Percentiles rank a stretch among this genome's conserved stretches.
Conservation (phyloP, 176 grass and related monocot species). For the Aegilops bicornis region DNA sequence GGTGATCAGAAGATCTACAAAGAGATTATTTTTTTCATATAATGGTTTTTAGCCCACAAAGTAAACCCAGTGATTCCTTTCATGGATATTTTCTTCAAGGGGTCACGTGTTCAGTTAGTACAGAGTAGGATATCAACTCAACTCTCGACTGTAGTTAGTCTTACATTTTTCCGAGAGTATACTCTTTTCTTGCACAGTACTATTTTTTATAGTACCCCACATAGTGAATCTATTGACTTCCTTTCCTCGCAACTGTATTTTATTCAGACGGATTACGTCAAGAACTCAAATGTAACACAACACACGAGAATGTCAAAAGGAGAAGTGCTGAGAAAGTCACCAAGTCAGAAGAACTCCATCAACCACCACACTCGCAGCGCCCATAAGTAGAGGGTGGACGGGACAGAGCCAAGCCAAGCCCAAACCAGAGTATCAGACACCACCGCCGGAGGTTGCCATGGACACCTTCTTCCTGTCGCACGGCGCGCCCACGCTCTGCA, state of each 20-base stretch:
- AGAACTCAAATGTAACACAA: neutral
- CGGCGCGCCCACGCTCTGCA: slow-evolving; percentile 74
- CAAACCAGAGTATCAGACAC: neutral
- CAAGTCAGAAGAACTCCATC: neutral
- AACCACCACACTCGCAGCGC: neutral
- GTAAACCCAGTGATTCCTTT: neutral
- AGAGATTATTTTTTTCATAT: neutral
- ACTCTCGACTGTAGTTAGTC: neutral
- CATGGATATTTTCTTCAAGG: neutral
- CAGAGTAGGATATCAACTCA: neutral
- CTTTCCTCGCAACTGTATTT: neutral
- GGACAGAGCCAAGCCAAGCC: neutral
- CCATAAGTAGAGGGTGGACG: neutral
- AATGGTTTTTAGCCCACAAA: neutral
- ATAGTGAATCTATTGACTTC: neutral
- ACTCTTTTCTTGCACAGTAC: too few species aligned
- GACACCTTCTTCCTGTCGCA: slow-evolving; percentile 92
- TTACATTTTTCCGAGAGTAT: neutral
- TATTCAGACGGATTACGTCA: neutral
- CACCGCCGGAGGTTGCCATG: slow-evolving; percentile 18
- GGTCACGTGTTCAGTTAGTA: neutral
- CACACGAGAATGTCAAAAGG: neutral
- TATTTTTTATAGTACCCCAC: neutral
- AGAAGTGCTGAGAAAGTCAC: neutral
- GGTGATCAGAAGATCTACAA: neutral